Evolutionary conservation across 441 rosid genomes (phyloP).

Genomic region (Macaranga tanarius): DNA sequence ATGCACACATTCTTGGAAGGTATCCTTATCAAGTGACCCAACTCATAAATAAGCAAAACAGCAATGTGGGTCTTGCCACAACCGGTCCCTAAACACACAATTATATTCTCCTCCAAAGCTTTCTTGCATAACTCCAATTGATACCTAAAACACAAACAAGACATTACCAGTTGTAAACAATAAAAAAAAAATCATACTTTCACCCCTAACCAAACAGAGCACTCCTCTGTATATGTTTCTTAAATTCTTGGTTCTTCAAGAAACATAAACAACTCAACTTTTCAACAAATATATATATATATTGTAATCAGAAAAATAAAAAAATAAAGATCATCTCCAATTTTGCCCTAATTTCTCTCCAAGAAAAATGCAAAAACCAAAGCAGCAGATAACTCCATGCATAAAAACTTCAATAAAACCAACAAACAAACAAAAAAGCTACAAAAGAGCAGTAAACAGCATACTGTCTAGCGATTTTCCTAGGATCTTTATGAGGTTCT

Average conservation of each 20-base stretch:
- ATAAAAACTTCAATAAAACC: not conserved
- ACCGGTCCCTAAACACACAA: slow-evolving; percentile 88
- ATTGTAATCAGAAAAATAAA: not conserved
- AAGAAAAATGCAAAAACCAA: not conserved
- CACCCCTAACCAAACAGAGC: not conserved
- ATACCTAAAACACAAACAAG: slow-evolving; percentile 48
- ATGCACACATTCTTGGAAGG: slow-evolving; percentile 68
- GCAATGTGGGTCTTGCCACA: slow-evolving; percentile 98
- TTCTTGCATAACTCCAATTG: slow-evolving; percentile 84
- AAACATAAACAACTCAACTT: not conserved
- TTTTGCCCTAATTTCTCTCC: not conserved
- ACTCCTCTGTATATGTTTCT: slow-evolving; percentile 1
- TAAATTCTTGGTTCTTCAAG: not conserved
- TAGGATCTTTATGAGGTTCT: slow-evolving; percentile 57
- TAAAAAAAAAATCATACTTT: not conserved
- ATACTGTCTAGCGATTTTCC: slow-evolving; percentile 72
- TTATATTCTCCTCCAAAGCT: slow-evolving; percentile 77
- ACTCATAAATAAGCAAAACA: slow-evolving; percentile 78
- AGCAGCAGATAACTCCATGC: not conserved
- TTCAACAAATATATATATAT: not conserved
- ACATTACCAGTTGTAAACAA: not conserved
- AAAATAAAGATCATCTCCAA: not conserved
- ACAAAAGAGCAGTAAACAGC: slow-evolving; percentile 16
- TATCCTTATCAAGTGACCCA: slow-evolving; percentile 62
- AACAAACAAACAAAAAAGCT: slow-evolving; percentile 6